These are phyloP conservation scores for Yamadazyma diospyri DNA, from an alignment of 1,139 yeast genomes.

Conservation along the genomic window DNA sequence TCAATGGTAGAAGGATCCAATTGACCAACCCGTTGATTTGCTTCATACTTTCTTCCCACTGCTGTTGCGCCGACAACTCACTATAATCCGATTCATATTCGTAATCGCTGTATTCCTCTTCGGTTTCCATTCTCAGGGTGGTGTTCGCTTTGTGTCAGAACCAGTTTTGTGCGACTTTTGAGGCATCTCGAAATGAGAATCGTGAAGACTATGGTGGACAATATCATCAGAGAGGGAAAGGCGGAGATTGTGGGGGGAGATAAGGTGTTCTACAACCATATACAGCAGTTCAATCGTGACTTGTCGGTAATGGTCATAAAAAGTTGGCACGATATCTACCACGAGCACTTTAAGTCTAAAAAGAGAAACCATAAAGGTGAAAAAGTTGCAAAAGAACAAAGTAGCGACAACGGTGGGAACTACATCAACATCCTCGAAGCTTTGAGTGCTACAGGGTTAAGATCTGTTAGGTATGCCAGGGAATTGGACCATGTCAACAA, in stretches of 20 bases:
- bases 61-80: slow-evolving; percentile 53
- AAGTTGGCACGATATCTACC: slow-evolving; percentile 72
- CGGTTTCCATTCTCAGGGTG: slow-evolving; percentile 1
- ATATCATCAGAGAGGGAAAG: slow-evolving; percentile 68
- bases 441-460: slow-evolving; percentile 87
- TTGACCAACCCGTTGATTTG: slow-evolving; percentile 58
- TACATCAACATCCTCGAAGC: slow-evolving; percentile 76
- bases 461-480: slow-evolving; percentile 90
- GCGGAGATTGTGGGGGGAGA: slow-evolving; percentile 69
- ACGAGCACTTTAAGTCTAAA: slow-evolving; percentile 20
- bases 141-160: neutral
- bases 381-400: neutral
- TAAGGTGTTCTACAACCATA: slow-evolving; percentile 90
- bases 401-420: slow-evolving; percentile 16
- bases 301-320: slow-evolving; percentile 78
- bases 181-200: slow-evolving; percentile 4
- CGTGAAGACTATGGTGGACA: slow-evolving; percentile 17
- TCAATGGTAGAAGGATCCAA: slow-evolving; percentile 60
- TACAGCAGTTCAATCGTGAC: slow-evolving; percentile 95
- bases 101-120: slow-evolving; percentile 5
- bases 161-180: neutral
- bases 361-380: slow-evolving; percentile 11
- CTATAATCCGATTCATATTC: slow-evolving; percentile 9
- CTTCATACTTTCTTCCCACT: slow-evolving; percentile 74
- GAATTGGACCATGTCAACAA: slow-evolving; percentile 74